Conservation (phyloP, 108 stramenopile genomes). For the Cyclotella baltica region DNA sequence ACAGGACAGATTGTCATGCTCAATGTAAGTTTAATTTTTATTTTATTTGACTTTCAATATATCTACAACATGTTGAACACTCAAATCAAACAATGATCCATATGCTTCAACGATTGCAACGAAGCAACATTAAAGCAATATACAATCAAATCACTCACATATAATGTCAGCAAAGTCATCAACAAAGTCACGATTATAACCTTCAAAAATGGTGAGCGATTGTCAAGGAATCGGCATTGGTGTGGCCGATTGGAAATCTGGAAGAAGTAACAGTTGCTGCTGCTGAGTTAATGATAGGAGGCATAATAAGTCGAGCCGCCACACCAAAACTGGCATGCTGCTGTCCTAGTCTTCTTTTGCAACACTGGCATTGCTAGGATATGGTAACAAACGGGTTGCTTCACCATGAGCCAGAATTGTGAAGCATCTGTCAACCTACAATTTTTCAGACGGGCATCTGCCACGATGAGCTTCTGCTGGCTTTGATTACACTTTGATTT, state of each 20-base stretch:
- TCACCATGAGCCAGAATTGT: slow-evolving; percentile 26
- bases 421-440: slow-evolving; percentile 31
- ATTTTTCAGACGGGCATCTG: slow-evolving; percentile 24
- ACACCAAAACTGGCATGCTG: slow-evolving; percentile 16
- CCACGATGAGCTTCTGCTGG: slow-evolving; percentile 32
- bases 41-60: too few relatives aligned
- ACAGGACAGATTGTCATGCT: slow-evolving; percentile 35
- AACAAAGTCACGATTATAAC: slow-evolving; percentile 35
- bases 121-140: slow-evolving; percentile 28
- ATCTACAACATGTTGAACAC: too few relatives aligned
- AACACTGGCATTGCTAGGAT: slow-evolving; percentile 41
- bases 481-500: slow-evolving; percentile 38
- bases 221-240: slow-evolving; percentile 27
- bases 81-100: neutral
- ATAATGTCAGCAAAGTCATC: slow-evolving; percentile 16
- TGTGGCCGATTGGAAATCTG: slow-evolving; percentile 10
- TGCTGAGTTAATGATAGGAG: slow-evolving; percentile 23
- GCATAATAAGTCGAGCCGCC: slow-evolving; percentile 33
- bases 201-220: slow-evolving; percentile 29
- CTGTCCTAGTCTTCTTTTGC: slow-evolving; percentile 22
- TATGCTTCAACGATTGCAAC: slow-evolving; percentile 17
- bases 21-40: too few relatives aligned
- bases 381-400: slow-evolving; percentile 28
- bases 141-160: slow-evolving; percentile 25
- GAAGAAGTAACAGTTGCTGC: slow-evolving; percentile 25